Percentiles rank a stretch among this genome's conserved stretches.
Evolutionary conservation across 805 yeast genomes (phyloP).

Genomic region (Clavispora phyllophila): DNA sequence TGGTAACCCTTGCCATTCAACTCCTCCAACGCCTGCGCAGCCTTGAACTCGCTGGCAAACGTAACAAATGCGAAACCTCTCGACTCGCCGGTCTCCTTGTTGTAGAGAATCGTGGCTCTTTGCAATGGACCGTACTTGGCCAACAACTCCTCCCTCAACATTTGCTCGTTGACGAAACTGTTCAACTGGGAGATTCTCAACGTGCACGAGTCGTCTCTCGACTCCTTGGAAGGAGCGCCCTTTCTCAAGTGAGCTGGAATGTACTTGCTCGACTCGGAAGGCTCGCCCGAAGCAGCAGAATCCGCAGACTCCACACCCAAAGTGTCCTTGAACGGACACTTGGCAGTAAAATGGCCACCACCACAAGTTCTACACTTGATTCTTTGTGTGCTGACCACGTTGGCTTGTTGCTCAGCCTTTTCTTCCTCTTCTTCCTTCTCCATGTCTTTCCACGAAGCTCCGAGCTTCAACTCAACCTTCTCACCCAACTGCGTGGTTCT

Average conservation of each 20-base stretch:
- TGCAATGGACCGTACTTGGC: conserved; percentile 60
- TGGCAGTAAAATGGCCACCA: conserved; percentile 87
- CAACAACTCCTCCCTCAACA: conserved; percentile 67
- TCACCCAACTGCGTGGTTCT: conserved; percentile 88
- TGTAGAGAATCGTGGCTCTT: conserved; percentile 80
- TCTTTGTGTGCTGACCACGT: conserved; percentile 35
- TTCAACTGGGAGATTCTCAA: conserved; percentile 89
- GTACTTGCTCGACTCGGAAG: conserved; percentile 26
- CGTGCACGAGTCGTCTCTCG: conserved; percentile 81
- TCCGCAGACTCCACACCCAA: conserved; percentile 53
- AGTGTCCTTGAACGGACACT: conserved; percentile 94
- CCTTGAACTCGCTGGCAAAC: conserved; percentile 60
- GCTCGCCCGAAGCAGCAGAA: conserved; percentile 25
- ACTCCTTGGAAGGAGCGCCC: conserved; percentile 41
- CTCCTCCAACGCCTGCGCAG: conserved; percentile 69
- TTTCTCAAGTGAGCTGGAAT: conserved; percentile 44
- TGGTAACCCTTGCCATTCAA: conserved; percentile 91
- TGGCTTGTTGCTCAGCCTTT: conserved; percentile 41
- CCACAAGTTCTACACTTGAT: conserved; percentile 85
- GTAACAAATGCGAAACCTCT: conserved; percentile 95
- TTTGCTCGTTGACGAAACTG: conserved; percentile 75
- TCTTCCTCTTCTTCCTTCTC: conserved; percentile 67
- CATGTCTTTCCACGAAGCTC: conserved; percentile 70
- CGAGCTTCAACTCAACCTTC: conserved; percentile 68
- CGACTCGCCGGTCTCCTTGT: conserved; percentile 89